Base-by-base conservation (phyloP, 2,329 filamentous ascomycete genomes). In the Cladobotryum protrusum region DNA sequence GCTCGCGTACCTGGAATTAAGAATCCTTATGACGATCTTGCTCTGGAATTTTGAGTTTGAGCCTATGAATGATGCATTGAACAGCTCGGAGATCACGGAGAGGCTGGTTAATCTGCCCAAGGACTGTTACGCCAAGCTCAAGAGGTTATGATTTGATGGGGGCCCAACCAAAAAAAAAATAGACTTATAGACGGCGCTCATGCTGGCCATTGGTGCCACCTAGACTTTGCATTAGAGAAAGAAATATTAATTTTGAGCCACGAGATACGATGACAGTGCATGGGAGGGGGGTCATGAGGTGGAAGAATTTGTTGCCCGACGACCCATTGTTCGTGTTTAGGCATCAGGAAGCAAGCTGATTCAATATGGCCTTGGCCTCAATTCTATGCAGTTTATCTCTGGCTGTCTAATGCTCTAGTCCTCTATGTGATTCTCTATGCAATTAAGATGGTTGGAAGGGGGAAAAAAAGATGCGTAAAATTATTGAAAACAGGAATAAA, bases 11-110 rank as follows among this genome's bases (percentile, higher is more conserved):
- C 37, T 70, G 35, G 59, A 69, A 53, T 33, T 73, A 53, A 58
- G 61, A 33, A 63, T 68, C n/a, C 52, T 66, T 41, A 57, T 68
- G 34, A 65, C 63, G 18, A 50, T 71, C 47, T 54, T 71, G 35
- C 56, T 68, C 11, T 72, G 69, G 70, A 62, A 65, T 43, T 72
- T 72, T 54, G 59, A 67, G 49, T 57, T 63, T 52, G 52, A 53
- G 43, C 40, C 47, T 17, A 20, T 61, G 43, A 49, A 50, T 17
- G 43, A 49, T 37, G 17, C 50, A 15, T 48, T 63, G 33, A 54
- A 58, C 8, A 47, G 45, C 1, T 50, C 54, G 37, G 60, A 58
- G 3, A 54, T 59, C 11, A 36, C 49, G 13, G 58, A 61, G 46
- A 56, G 45, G 20, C 37, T 65, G 17, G 50, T 63, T 19, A 65